Percentiles rank a stretch among this genome's conserved stretches.
Conservation (phyloP, 352 stramenopile genomes). For the Pilasporangium apinafurcum region DNA sequence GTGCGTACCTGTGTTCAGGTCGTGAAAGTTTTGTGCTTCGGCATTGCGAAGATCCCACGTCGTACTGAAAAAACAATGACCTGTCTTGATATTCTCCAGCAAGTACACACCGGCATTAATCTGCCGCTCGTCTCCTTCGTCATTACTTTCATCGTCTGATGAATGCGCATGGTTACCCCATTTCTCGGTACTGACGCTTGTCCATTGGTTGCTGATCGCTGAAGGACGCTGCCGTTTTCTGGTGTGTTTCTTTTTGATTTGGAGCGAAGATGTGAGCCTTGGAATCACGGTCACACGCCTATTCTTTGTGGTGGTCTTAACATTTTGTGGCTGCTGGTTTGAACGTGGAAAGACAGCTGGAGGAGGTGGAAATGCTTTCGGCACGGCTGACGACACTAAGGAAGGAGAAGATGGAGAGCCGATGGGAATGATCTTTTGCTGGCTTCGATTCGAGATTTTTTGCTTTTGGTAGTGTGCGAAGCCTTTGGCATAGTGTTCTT, state of each 20-base stretch:
- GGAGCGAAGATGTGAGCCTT: conserved; percentile 12
- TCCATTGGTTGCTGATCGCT: conserved; percentile 22
- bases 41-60: conserved; percentile 74
- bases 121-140: conserved; percentile 11
- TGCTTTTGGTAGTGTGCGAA: no score
- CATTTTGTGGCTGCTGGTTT: neutral
- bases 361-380: no score
- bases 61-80: conserved; percentile 52
- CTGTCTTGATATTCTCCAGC: conserved; percentile 54
- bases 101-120: conserved; percentile 67
- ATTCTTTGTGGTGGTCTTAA: neutral
- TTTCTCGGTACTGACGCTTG: neutral
- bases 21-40: conserved; percentile 30
- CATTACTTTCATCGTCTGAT: conserved; percentile 3
- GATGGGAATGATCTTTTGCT: no score
- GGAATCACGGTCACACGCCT: conserved; percentile 26
- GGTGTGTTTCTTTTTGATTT: conserved; percentile 2
- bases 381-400: no score
- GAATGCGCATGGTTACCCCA: neutral
- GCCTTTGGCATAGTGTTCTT: no score
- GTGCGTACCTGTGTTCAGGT: conserved; percentile 33
- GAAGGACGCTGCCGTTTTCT: neutral
- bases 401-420: no score
- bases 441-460: no score
- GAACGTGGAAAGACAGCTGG: no score